Evolutionary conservation across 1,284 basidiomycete species (phyloP).

Genomic region (Schizophyllum commune): DNA sequence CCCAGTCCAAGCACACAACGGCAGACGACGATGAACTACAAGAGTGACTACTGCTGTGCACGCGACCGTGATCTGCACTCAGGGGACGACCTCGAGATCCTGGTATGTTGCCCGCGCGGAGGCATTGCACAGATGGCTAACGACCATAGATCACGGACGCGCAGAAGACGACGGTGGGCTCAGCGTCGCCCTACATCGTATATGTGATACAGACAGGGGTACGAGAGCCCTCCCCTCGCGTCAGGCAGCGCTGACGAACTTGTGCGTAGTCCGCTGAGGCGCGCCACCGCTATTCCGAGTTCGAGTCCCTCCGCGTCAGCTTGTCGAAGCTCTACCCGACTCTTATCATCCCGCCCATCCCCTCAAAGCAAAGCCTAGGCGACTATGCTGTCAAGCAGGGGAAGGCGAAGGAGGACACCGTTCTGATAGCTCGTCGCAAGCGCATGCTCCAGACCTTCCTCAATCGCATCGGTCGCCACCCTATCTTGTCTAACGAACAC

Average conservation of each 20-base stretch:
- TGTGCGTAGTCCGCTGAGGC: conserved; percentile 65
- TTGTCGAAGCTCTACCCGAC: conserved; percentile 91
- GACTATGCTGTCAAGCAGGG: conserved; percentile 97
- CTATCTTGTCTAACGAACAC: conserved; percentile 89
- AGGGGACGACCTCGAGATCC: conserved; percentile 72
- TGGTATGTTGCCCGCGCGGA: conserved; percentile 38
- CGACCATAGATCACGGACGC: conserved; percentile 79
- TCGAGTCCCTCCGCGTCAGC: conserved; percentile 85
- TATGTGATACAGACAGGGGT: conserved; percentile 93
- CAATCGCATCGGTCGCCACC: conserved; percentile 83
- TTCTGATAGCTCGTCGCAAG: conserved; percentile 87
- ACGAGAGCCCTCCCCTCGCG: conserved; percentile 24
- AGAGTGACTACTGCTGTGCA: conserved; percentile 69
- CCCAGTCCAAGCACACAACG: conserved; percentile 25
- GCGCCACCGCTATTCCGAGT: conserved; percentile 93
- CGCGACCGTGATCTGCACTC: conserved; percentile 71
- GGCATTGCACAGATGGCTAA: neutral
- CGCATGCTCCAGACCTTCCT: conserved; percentile 95
- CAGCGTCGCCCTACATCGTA: conserved; percentile 85
- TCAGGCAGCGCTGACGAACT: conserved; percentile 7
- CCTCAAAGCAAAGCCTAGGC: conserved; percentile 91
- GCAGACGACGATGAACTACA: conserved; percentile 28
- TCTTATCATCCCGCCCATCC: conserved; percentile 95
- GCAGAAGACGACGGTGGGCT: conserved; percentile 86
- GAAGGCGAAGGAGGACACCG: conserved; percentile 94